A percentile compares a stretch with the other conserved stretches of the same genome.
phyloP scores from a whole-genome alignment of 2,329 filamentous ascomycete species.

The Lasiodiplodia sp. region DNA sequence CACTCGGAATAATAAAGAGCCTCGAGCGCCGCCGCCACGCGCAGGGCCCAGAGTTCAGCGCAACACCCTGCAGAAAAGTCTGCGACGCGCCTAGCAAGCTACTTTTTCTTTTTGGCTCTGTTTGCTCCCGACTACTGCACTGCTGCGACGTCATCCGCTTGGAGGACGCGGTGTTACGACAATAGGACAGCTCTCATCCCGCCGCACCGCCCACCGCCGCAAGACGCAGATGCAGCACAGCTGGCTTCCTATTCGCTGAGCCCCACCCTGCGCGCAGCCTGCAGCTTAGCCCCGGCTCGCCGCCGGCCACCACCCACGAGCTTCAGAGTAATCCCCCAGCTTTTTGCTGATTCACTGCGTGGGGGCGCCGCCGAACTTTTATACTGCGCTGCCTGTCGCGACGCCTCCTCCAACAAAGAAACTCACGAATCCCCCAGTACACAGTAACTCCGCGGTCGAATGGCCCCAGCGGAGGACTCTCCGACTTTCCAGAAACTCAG shows the following conservation, averaged over 20 bases:
- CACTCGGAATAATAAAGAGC: conserved; percentile 22
- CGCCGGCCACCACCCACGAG: conserved; percentile 27
- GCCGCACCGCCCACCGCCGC: conserved; percentile 17
- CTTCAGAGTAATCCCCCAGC: conserved; percentile 26
- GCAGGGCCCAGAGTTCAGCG: conserved; percentile 2
- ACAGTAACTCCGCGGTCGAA: conserved; percentile 36
- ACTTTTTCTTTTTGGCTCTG: neutral
- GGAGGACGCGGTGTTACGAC: conserved; percentile 10
- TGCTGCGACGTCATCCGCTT: conserved; percentile 12
- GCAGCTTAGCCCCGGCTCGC: conserved; percentile 21
- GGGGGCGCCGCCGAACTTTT: conserved; percentile 23
- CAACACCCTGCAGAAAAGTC: conserved; percentile 26
- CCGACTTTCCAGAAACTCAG: conserved; percentile 53
- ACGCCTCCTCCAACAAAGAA: conserved; percentile 41
- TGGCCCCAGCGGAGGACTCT: conserved; percentile 50
- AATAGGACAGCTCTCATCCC: conserved; percentile 21
- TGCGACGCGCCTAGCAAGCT: neutral
- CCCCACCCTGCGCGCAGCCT: conserved; percentile 22
- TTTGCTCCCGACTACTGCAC: neutral
- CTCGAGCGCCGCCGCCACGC: conserved; percentile 11
- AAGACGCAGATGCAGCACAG: conserved; percentile 16
- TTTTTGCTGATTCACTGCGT: conserved; percentile 27
- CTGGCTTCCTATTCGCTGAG: conserved; percentile 22
- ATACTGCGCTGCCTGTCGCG: conserved; percentile 36
- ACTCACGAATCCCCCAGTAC: neutral